Evolutionary conservation across 352 stramenopile species (phyloP), one percentile per base, ranked within the genome.

Genomic region (Pythium inflatum): DNA sequence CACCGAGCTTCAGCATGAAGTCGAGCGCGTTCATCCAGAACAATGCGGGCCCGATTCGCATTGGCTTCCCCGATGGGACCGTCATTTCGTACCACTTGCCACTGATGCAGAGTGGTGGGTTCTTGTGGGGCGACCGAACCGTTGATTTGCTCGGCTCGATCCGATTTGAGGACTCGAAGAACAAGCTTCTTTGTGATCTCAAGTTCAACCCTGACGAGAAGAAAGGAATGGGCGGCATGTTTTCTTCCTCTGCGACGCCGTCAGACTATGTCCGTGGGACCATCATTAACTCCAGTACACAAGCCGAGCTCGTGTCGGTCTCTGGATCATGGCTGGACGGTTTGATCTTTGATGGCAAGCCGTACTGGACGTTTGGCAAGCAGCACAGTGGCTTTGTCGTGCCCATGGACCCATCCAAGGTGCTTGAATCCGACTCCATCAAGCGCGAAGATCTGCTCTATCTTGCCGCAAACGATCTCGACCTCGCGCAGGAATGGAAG

Each of bases 131-230:
- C 41, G 88, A 95, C 69, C 85, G 88, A 59, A 91, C 84, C 13
- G 81, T 95, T 27, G 88, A 95, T 30, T 84, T 95, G 51, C 75
- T 83, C 69, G 85, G 84, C 56, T 77, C 73, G 24, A 86, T 91
- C 62, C 7, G 85, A 43, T 95, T 93, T 63, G 84, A 93, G 62
- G 88, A 95, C 77, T 81, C 84, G 73, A 87, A 84, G 62, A 89
- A 93, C 74, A 69, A 77, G 18, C 62, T 93, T 25, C 59, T 70
- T 50, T 93, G 83, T 34, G 88, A 95, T 55, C 68, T 95, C 63
- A 83, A 84, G n/a, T 78, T 95, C 45, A 91, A 95, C 57, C 88
- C 88, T 16, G 85, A 95, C 66, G 85, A 90, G 60, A 95, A 95
- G 78, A 91, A 92, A 54, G 85, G 88, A 31, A 94, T 94, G 87